Evolutionary conservation across 2,329 filamentous ascomycete species (phyloP).

Genomic region (Penicillium hordei): DNA sequence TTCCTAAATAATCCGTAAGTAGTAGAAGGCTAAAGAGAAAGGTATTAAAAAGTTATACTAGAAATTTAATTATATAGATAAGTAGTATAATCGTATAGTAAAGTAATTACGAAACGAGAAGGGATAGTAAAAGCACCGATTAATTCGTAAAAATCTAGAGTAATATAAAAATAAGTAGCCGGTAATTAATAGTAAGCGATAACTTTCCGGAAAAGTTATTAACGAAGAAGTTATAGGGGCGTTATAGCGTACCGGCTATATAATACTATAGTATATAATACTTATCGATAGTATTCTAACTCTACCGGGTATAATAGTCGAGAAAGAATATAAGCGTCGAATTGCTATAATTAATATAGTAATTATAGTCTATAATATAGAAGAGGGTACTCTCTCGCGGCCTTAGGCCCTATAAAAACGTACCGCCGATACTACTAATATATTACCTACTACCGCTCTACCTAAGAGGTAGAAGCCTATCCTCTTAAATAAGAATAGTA

Average conservation of each 20-base stretch:
- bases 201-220: conserved; percentile 28
- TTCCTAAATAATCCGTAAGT: neutral
- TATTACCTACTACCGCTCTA: conserved; percentile 7
- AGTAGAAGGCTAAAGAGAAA: conserved; percentile 8
- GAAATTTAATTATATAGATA: conserved; percentile 16
- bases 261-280: conserved; percentile 24
- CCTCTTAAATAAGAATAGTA: too few species aligned
- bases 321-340: too few species aligned
- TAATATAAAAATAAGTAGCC: conserved; percentile 30
- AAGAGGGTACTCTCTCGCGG: conserved; percentile 26
- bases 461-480: too few species aligned
- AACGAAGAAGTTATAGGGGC: conserved; percentile 25
- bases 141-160: conserved; percentile 27
- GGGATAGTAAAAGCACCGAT: conserved; percentile 19
- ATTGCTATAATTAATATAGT: conserved; percentile 30
- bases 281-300: conserved; percentile 26
- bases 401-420: conserved; percentile 15
- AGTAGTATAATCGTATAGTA: conserved; percentile 14
- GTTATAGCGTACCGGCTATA: conserved; percentile 23
- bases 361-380: conserved; percentile 27
- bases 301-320: too few species aligned
- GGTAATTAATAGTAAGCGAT: conserved; percentile 26
- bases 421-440: conserved; percentile 9
- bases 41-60: conserved; percentile 10
- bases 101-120: conserved; percentile 23